A percentile compares a stretch with the other conserved stretches of the same genome.
These are phyloP conservation scores for Penicillium desertorum DNA, from an alignment of 495 filamentous ascomycete species.

Conservation along the genomic window DNA sequence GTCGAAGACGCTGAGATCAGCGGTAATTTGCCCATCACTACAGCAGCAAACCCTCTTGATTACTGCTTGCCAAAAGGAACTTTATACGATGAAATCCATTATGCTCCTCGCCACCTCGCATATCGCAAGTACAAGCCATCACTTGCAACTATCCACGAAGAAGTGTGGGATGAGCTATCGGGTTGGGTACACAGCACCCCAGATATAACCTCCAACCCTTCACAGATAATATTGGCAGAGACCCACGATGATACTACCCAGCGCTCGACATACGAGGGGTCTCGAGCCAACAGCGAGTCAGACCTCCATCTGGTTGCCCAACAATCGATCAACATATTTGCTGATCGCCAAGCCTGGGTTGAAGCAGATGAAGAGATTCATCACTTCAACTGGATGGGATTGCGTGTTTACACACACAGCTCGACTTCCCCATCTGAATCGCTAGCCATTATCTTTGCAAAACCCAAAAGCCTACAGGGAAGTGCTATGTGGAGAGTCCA, in stretches of 20 bases:
- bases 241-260: not conserved
- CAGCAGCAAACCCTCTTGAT: not conserved
- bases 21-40: not conserved
- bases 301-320: not conserved
- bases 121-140: not conserved
- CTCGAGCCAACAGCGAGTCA: not conserved
- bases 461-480: conserved; percentile 17
- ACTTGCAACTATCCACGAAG: not conserved
- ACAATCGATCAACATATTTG: conserved; percentile 4
- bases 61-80: not conserved
- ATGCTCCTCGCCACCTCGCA: not conserved
- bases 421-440: conserved; percentile 34
- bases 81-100: not conserved
- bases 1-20: not conserved
- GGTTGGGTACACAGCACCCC: not conserved
- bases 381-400: conserved; percentile 38
- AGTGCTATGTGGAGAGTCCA: conserved; percentile 12
- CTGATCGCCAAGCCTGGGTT: conserved; percentile 1
- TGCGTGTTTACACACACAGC: conserved; percentile 21
- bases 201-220: no score
- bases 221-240: no score
- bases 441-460: conserved; percentile 26
- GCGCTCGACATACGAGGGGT: not conserved
- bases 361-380: conserved; percentile 19
- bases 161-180: not conserved